phyloP scores from a whole-genome alignment of 108 stramenopile species.

The Pelagomonas calceolata region DNA sequence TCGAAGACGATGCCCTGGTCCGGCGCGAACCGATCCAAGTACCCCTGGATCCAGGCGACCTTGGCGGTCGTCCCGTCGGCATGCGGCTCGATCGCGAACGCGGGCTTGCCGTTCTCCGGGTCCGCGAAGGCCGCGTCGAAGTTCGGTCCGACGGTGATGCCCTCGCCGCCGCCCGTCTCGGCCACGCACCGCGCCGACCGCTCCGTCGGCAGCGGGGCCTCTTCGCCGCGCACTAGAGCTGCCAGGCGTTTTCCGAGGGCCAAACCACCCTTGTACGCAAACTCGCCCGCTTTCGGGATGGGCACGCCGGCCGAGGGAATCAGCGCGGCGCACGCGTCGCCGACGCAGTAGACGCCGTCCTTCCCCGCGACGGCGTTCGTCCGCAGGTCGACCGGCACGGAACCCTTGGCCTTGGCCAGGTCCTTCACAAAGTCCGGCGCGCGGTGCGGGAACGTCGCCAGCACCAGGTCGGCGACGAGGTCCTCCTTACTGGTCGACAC shows the following conservation, averaged over 20 bases:
- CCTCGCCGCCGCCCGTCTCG: constrained; percentile 6
- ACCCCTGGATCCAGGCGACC: too few species aligned
- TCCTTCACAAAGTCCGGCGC: neutral
- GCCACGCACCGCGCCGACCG: constrained; percentile 4
- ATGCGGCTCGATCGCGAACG: too few species aligned
- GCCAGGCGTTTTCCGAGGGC: neutral
- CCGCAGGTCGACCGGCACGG: constrained; percentile 4
- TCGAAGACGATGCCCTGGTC: too few species aligned
- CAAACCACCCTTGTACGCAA: constrained; percentile 2
- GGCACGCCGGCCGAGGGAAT: neutral
- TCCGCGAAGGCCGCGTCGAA: neutral
- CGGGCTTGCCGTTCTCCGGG: too few species aligned
- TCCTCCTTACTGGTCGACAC: neutral
- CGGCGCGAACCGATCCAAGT: too few species aligned
- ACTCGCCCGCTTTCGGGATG: constrained; percentile 6
- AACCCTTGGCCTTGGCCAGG: constrained; percentile 3
- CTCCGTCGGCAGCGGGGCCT: neutral
- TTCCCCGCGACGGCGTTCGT: neutral
- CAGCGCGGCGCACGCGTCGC: constrained; percentile 6
- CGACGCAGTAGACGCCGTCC: neutral
- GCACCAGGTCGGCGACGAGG: neutral
- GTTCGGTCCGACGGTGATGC: constrained; percentile 3
- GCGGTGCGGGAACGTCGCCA: constrained; percentile 5
- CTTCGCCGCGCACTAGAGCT: neutral
- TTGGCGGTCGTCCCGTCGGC: too few species aligned